phyloP scores from a whole-genome alignment of 2,329 filamentous ascomycete species.

The Alternaria ventricosa region DNA sequence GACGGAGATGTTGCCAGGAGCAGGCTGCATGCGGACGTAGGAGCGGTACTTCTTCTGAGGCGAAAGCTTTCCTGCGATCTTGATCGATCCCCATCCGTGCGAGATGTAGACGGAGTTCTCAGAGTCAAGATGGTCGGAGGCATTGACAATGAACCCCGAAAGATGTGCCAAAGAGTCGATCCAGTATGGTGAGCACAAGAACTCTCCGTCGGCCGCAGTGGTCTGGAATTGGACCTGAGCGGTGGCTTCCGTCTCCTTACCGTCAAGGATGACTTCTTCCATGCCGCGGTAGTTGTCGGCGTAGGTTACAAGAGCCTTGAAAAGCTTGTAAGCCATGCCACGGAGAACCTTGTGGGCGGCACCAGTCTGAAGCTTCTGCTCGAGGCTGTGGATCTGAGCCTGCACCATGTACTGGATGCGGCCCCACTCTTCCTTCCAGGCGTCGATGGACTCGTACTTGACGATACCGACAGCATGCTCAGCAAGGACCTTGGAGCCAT shows the following conservation, averaged over 20 bases:
- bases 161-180: conserved; percentile 65
- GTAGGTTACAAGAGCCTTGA: conserved; percentile 65
- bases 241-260: conserved; percentile 62
- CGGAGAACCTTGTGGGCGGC: conserved; percentile 75
- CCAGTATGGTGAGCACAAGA: conserved; percentile 66
- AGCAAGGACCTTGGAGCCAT: conserved; percentile 62
- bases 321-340: conserved; percentile 79
- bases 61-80: conserved; percentile 60
- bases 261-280: conserved; percentile 65
- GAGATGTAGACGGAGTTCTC: conserved; percentile 67
- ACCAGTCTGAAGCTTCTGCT: conserved; percentile 68
- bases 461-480: conserved; percentile 70
- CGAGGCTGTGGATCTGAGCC: conserved; percentile 68
- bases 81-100: conserved; percentile 67
- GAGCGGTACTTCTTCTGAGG: conserved; percentile 62
- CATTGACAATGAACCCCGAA: conserved; percentile 67
- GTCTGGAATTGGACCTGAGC: conserved; percentile 62
- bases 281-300: conserved; percentile 64
- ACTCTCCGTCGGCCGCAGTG: conserved; percentile 61
- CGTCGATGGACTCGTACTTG: conserved; percentile 64
- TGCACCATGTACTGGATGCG: conserved; percentile 67
- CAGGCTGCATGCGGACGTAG: conserved; percentile 68
- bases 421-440: conserved; percentile 70
- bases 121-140: conserved; percentile 64
- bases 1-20: conserved; percentile 61